Percentiles rank a stretch among this genome's conserved stretches.
Evolutionary conservation across 768 basidiomycete genomes (phyloP).

Genomic region (Crucibulum laeve): DNA sequence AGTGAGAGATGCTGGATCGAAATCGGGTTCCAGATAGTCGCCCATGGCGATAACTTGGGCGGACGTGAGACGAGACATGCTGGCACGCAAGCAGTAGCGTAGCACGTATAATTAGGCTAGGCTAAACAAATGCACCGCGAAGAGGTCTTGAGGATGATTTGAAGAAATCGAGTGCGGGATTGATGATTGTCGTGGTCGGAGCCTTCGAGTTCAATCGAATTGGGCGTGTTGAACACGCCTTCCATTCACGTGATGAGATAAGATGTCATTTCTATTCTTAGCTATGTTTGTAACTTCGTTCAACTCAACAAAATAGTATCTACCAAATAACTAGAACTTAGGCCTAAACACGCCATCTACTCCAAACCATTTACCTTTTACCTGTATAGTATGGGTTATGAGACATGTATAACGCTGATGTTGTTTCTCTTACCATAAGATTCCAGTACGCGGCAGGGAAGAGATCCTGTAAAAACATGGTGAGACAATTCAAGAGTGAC

Average conservation of each 20-base stretch:
- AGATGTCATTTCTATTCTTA: not conserved
- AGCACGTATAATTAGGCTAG: not conserved
- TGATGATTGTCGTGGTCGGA: too few relatives aligned
- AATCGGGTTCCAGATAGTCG: constrained; percentile 76
- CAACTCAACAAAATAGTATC: too few relatives aligned
- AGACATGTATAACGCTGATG: not conserved
- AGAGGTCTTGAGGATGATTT: too few relatives aligned
- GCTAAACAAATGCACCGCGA: not conserved
- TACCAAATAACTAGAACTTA: not conserved
- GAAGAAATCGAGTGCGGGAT: too few relatives aligned
- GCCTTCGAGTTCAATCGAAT: too few relatives aligned
- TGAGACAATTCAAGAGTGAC: not conserved
- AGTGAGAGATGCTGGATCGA: constrained; percentile 69
- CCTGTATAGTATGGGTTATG: constrained; percentile 32
- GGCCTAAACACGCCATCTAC: not conserved
- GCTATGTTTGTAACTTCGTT: too few relatives aligned
- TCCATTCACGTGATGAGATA: too few relatives aligned
- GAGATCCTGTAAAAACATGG: constrained; percentile 36
- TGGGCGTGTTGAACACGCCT: too few relatives aligned
- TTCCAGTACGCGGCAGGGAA: constrained; percentile 82
- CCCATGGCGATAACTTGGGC: constrained; percentile 71
- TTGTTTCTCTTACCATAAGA: constrained; percentile 45
- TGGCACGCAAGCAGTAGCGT: not conserved
- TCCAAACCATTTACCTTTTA: constrained; percentile 45
- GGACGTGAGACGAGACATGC: constrained; percentile 77